A percentile compares a stretch with the other conserved stretches of the same genome.
Evolutionary conservation across 306 rosid species (phyloP).

Genomic region (Canavalia ensiformis): DNA sequence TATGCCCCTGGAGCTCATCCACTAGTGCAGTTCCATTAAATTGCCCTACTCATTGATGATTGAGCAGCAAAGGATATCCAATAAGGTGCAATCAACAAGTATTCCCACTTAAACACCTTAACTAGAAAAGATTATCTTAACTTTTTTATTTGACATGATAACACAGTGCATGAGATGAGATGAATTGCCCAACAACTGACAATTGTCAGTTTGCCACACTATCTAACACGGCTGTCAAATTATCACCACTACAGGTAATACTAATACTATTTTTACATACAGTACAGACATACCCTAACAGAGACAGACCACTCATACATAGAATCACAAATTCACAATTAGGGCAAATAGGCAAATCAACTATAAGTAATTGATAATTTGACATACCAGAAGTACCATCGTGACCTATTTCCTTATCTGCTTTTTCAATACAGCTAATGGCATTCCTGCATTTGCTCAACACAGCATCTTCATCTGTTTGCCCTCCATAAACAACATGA

Average conservation of each 20-base stretch:
- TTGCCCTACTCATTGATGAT: constrained; percentile 58
- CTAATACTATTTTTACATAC: not conserved
- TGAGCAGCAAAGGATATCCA: constrained; percentile 42
- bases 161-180: constrained; percentile 9
- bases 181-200: not conserved
- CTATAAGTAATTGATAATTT: not conserved
- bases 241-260: not conserved
- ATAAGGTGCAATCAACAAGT: constrained; percentile 40
- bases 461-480: constrained; percentile 79
- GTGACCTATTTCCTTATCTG: constrained; percentile 74
- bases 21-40: constrained; percentile 69
- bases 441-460: constrained; percentile 88
- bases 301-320: not conserved
- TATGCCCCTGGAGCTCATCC: constrained; percentile 86
- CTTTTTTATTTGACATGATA: constrained; percentile 6
- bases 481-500: constrained; percentile 71
- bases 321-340: constrained; percentile 30
- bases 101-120: constrained; percentile 34
- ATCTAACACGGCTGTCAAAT: not conserved
- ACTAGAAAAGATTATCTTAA: constrained; percentile 4
- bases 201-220: not conserved
- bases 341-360: constrained; percentile 40
- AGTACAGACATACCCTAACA: not conserved
- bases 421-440: constrained; percentile 80
- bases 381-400: constrained; percentile 75